Conservation (phyloP, 176 grass and related monocot genomes). For the Oryza officinalis region DNA sequence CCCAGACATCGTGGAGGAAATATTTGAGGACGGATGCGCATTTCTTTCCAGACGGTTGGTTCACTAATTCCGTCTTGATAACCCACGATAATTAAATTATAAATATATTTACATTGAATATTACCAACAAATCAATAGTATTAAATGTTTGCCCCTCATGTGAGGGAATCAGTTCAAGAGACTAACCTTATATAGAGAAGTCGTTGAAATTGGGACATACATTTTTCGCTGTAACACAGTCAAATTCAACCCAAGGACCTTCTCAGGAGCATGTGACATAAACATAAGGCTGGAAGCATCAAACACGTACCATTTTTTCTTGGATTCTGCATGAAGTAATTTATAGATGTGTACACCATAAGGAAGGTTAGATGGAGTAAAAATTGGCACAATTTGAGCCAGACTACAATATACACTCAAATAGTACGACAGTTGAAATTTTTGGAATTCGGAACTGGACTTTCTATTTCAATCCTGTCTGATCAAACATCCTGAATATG, state of each 20-base stretch:
- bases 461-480: slow-evolving; percentile 12
- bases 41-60: slow-evolving; percentile 72
- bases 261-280: background rate
- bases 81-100: background rate
- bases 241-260: background rate
- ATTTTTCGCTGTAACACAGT: background rate
- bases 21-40: slow-evolving; percentile 88
- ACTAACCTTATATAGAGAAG: background rate
- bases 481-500: background rate
- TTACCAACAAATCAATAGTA: background rate
- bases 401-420: slow-evolving; percentile 4
- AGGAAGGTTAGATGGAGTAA: slow-evolving; percentile 7
- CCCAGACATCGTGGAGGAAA: slow-evolving; percentile 79
- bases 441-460: slow-evolving; percentile 2
- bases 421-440: background rate
- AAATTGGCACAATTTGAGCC: slow-evolving; percentile 10
- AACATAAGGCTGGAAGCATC: background rate
- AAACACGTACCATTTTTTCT: background rate
- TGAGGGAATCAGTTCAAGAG: background rate
- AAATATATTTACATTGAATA: background rate
- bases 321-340: background rate
- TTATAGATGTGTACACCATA: background rate
- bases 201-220: background rate
- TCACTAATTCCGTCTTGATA: slow-evolving; percentile 24
- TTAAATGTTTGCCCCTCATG: background rate